Evolutionary conservation across 805 yeast species (phyloP), one percentile per base, ranked within the genome.

Genomic region (Myxozyma mucilagina): DNA sequence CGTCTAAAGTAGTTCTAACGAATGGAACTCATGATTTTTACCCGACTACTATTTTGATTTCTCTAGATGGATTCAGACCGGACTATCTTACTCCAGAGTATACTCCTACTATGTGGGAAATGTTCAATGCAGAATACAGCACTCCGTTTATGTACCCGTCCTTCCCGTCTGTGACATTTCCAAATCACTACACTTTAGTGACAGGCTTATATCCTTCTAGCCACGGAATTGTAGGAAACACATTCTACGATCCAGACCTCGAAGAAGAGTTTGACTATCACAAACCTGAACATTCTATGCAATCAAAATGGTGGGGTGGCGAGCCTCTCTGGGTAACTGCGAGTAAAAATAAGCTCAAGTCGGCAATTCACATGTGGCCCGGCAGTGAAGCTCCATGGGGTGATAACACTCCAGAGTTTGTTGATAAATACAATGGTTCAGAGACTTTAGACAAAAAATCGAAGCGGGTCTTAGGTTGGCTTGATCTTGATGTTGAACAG

Each of bases 321-420:
- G 94, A 89, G 71, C 94, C 97, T 0, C 70, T 92, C 20, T 92
- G 97, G 97, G 75, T 80, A 36, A 89, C 96, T 0, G 90, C 93
- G 0, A 78, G 77, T 34, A 72, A 73, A 18, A 87, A 87, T 61
- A 86, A 85, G 5, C 80, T 87, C 1, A 75, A 76, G 2, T 74
- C 87, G 4, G 96, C 91, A 0, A 87, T 90, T n/a, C 96, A 91
- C 73, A 91, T 90, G 97, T 92, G 96, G 96, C 97, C 97, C 0
- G 97, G 97, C 1, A 84, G 91, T 60, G 96, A 90, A 68, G 96
- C 85, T 7, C 80, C 81, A 31, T 84, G 82, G 70, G 78, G 82
- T 57, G 72, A 73, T 4, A 80, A 79, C 24, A 85, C 87, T 1
- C 70, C 80, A 58, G 81, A 80, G 51, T 66, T 61, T 50, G 83